Base-by-base conservation (phyloP, 2,329 filamentous ascomycete genomes). In the Dendryphion nanum region DNA sequence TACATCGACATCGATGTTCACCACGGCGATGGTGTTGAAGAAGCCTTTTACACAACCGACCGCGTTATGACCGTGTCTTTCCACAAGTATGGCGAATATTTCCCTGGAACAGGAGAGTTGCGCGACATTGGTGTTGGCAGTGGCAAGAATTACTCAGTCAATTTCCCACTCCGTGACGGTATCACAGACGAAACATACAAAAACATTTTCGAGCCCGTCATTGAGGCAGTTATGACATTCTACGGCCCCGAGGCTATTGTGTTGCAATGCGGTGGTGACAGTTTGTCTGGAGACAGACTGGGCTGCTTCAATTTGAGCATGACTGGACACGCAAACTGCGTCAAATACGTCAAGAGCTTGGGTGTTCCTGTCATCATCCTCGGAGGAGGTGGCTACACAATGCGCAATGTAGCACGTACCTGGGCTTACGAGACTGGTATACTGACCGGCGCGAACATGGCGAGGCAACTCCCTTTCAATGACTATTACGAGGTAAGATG, bases 391-490 rank as follows among this genome's bases (percentile, higher is more conserved):
- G 82, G 82, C 26, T 85, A 85, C 55, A 85, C 82, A 1, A 85
- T 85, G 79, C 73, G 82, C 37, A 85, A 85, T 69, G 51, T 76
- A 16, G 72, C 73, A 12, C 73, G 81, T 33, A 83, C 81, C 1
- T 83, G 78, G 80, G 73, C 73, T 16, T 79, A 73, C 53, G 71
- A 96, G 80, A 76, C 73, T 1, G 91, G 91, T 49, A 78, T 89
- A 41, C 77, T 97, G 6, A 87, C 96, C 15, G 87, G 87, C 18
- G 81, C 90, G 43, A 78, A 87, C 19, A 87, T 97, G 77, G 77
- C 81, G 8, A 77, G 85, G 4, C 83, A 86, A n/a, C 75, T 97
- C 28, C 91, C 91, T 1, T 97, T 89, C 67, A 97, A 95, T 48
- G 91, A 97, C 71, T 97, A 97, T 67, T 97, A 97, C 59, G 82